A percentile compares a stretch with the other conserved stretches of the same genome.
These are phyloP conservation scores for Gilbertella persicaria DNA, from an alignment of 371 early-diverging fungal genomes.

Conservation along the genomic window DNA sequence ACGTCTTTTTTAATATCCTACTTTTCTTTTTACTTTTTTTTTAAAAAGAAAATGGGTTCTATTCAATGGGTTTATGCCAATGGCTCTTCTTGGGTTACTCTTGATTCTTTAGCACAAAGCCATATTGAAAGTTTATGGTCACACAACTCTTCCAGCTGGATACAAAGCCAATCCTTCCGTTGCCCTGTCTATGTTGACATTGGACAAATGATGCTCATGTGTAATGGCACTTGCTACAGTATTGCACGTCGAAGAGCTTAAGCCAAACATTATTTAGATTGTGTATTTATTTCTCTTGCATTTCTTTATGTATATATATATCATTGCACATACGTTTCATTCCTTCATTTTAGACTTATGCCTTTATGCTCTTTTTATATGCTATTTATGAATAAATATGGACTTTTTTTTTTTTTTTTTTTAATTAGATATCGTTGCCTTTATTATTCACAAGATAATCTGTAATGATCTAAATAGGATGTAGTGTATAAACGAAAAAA, in stretches of 20 bases:
- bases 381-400: too few relatives aligned
- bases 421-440: too few relatives aligned
- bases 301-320: neutral
- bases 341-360: too few relatives aligned
- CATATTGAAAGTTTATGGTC: conserved; percentile 22
- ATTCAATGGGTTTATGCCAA: conserved; percentile 24
- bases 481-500: neutral
- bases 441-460: too few relatives aligned
- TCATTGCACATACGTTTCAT: too few relatives aligned
- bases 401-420: too few relatives aligned
- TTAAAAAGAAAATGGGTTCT: conserved; percentile 14
- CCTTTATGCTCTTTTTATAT: too few relatives aligned
- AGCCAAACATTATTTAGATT: neutral
- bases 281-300: neutral
- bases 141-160: conserved; percentile 18
- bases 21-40: neutral
- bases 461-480: too few relatives aligned
- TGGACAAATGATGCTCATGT: conserved; percentile 16
- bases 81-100: conserved; percentile 18
- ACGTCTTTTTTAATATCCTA: too few relatives aligned
- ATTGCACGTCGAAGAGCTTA: conserved; percentile 19
- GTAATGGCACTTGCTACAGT: conserved; percentile 9
- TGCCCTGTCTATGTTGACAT: conserved; percentile 20
- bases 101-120: conserved; percentile 13
- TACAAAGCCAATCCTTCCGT: conserved; percentile 7